A percentile compares a stretch with the other conserved stretches of the same genome.
Evolutionary conservation across 371 early-diverging fungal species (phyloP).

Genomic region (Circinella minor): DNA sequence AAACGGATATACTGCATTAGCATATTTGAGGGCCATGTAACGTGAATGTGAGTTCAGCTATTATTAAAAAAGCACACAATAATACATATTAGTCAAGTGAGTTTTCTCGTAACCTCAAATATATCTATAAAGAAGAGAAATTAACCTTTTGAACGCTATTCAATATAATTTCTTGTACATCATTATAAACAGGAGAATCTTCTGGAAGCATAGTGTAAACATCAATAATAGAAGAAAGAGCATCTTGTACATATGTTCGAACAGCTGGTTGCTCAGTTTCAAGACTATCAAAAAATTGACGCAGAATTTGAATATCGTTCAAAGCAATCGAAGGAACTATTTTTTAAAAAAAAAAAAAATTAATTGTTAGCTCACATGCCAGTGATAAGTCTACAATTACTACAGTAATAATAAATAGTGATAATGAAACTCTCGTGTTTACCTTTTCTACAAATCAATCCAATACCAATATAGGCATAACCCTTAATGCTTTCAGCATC

Average conservation of each 20-base stretch:
- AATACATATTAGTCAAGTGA: no score
- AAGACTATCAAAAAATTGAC: slow-evolving; percentile 73
- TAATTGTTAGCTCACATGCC: not conserved
- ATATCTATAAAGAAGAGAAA: not conserved
- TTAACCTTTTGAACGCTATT: slow-evolving; percentile 70
- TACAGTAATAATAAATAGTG: no score
- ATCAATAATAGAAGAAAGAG: slow-evolving; percentile 79
- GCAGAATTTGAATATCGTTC: slow-evolving; percentile 64
- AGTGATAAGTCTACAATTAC: no score
- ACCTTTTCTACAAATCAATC: slow-evolving; percentile 79
- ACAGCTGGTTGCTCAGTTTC: slow-evolving; percentile 68
- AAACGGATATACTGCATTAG: slow-evolving; percentile 76
- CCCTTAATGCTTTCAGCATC: slow-evolving; percentile 80
- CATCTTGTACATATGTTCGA: slow-evolving; percentile 80
- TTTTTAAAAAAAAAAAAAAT: not conserved
- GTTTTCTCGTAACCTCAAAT: no score
- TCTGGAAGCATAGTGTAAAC: slow-evolving; percentile 60
- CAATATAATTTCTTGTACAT: slow-evolving; percentile 55
- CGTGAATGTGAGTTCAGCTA: slow-evolving; percentile 45
- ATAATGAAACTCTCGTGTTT: slow-evolving; percentile 3
- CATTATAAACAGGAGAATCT: slow-evolving; percentile 40
- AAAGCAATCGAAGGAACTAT: slow-evolving; percentile 70
- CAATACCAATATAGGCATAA: slow-evolving; percentile 83
- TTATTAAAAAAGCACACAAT: no score
- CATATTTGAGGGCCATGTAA: slow-evolving; percentile 75